Evolutionary conservation across 1,139 yeast species (phyloP).

Genomic region (Scheffersomyces parashehatae): DNA sequence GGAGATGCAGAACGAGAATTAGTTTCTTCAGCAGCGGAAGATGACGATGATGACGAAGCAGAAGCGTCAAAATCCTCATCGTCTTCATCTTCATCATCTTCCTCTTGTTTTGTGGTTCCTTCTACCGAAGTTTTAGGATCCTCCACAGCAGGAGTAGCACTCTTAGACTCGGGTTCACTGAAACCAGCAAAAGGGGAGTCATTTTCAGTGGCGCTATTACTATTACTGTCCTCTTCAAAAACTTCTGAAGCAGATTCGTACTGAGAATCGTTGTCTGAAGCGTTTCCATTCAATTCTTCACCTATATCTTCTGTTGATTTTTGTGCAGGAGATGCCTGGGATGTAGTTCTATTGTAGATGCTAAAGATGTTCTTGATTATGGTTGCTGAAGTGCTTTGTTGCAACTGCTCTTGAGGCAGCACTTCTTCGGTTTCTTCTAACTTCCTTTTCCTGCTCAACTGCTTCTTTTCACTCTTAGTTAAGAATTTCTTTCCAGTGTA

Average conservation of each 20-base stretch:
- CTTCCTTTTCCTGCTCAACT: slow-evolving; percentile 19
- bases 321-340: neutral
- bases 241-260: slow-evolving; percentile 36
- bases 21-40: slow-evolving; percentile 1
- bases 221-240: slow-evolving; percentile 9
- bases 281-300: slow-evolving; percentile 21
- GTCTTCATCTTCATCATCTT: slow-evolving; percentile 22
- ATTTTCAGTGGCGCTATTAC: slow-evolving; percentile 1
- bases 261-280: slow-evolving; percentile 21
- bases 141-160: slow-evolving; percentile 6
- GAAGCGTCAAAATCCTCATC: slow-evolving; percentile 20
- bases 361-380: neutral
- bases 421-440: neutral
- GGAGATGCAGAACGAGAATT: slow-evolving; percentile 3
- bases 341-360: neutral
- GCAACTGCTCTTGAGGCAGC: neutral
- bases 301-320: slow-evolving; percentile 9
- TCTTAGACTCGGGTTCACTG: slow-evolving; percentile 10
- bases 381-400: neutral
- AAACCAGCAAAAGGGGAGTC: slow-evolving; percentile 17
- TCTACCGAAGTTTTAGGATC: slow-evolving; percentile 14
- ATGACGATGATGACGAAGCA: neutral
- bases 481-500: slow-evolving; percentile 55
- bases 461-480: slow-evolving; percentile 38
- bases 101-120: slow-evolving; percentile 22